phyloP scores from a whole-genome alignment of 1,284 basidiomycete genomes.

The Ceratobasidium sp. region DNA sequence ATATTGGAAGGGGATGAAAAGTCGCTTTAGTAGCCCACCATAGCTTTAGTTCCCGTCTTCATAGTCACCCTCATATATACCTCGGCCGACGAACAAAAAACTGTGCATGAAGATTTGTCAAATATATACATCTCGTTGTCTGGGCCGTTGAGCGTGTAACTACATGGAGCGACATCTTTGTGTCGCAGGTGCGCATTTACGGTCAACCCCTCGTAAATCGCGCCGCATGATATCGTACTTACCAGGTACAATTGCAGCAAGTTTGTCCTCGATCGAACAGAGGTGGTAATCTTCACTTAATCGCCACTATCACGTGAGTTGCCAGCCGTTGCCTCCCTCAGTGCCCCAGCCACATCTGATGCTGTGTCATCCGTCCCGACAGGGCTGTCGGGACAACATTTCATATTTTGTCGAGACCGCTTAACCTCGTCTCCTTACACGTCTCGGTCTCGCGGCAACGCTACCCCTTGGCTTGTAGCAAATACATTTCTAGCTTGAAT shows the following conservation, averaged over 20 bases:
- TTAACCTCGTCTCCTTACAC: too few relatives aligned
- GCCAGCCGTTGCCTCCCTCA: too few relatives aligned
- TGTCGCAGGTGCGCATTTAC: background rate
- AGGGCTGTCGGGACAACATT: too few relatives aligned
- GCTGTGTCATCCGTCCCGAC: too few relatives aligned
- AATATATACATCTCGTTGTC: background rate
- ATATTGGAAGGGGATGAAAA: too few relatives aligned
- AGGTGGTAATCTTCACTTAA: background rate
- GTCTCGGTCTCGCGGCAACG: too few relatives aligned
- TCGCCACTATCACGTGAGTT: conserved; percentile 6
- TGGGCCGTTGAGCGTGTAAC: background rate
- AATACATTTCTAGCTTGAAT: background rate
- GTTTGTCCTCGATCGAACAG: background rate
- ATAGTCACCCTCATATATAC: background rate
- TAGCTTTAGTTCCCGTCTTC: background rate
- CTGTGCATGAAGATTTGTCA: conserved; percentile 3
- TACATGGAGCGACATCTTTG: background rate
- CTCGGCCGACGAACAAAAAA: background rate
- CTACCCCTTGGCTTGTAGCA: background rate
- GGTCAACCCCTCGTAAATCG: background rate
- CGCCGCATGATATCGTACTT: background rate
- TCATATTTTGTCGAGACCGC: too few relatives aligned
- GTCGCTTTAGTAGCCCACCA: too few relatives aligned
- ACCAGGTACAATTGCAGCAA: background rate
- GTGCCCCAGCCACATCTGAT: too few relatives aligned